Base-by-base conservation (phyloP, 768 basidiomycete genomes). In the Tricholoma flavovirens region DNA sequence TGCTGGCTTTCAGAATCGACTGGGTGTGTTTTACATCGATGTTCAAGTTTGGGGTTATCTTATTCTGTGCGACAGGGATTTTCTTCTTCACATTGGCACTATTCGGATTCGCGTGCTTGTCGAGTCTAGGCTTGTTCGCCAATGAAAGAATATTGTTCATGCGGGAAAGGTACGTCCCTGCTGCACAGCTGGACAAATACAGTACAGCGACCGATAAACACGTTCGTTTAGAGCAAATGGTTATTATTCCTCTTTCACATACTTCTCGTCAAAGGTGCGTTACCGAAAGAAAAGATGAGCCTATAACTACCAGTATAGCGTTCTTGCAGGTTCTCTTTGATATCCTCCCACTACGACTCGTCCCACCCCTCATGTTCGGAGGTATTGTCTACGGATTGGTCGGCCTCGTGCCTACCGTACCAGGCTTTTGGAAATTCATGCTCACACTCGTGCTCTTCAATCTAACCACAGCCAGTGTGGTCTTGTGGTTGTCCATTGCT, bases 31-130 rank as follows among this genome's bases (percentile, higher is more conserved):
- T 14, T 53, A 1, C 1, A 36, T 49, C 1, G 12, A 10, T 45
- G 9, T 24, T 14, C 22, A 24, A 24, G 4, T 5, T 22, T 24
- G 40, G 17, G 5, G 4, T n/a, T 4, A 17, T 1, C 22, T 22
- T 14, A 22, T 22, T 19, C 5, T 48, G 17, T 4, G 17, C 43
- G n/a, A 11, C 70, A 83, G 91, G 95, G 8, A 81, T 98, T 53
- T 98, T 98, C 83, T 95, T 99, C 78, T 99, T 99, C 73, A 87
- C 93, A 3, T 77, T 99, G n/a, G 87, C 94, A 1, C 75, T 99
- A 8, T 98, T 99, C 62, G 97, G 94, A 2, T 98, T 99, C 73
- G 96, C 96, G 4, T 96, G 93, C 67, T 73, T 99, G 55, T 94
- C 94, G 9, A 98, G 95, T 54, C 75, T 99, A 51, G 90, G 93